Percentiles rank a stretch among this genome's conserved stretches.
phyloP scores from a whole-genome alignment of 768 basidiomycete genomes.

The Mrakia blollopis region DNA sequence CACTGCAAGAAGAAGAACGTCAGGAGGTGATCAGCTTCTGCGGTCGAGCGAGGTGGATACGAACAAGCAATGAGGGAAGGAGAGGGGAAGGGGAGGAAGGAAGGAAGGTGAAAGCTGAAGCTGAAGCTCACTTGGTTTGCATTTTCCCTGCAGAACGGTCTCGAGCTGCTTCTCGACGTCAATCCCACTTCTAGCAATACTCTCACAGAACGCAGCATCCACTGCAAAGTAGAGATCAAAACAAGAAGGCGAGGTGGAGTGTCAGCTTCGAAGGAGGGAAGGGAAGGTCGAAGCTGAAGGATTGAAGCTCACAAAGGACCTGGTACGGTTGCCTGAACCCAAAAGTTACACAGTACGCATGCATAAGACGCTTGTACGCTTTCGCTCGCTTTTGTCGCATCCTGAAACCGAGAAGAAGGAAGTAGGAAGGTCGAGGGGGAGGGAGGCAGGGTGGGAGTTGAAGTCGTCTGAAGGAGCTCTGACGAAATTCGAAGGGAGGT shows the following conservation, averaged over 20 bases:
- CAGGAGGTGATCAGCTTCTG: neutral
- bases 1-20: slow-evolving; percentile 55
- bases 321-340: slow-evolving; percentile 69
- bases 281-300: slow-evolving; percentile 2
- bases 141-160: slow-evolving; percentile 73
- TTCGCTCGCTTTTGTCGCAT: slow-evolving; percentile 98
- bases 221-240: slow-evolving; percentile 47
- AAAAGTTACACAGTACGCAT: slow-evolving; percentile 42
- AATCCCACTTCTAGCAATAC: slow-evolving; percentile 61
- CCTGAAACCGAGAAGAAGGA: neutral
- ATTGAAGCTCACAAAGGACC: slow-evolving; percentile 60
- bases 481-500: too few relatives aligned
- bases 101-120: slow-evolving; percentile 36
- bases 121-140: slow-evolving; percentile 94
- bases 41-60: slow-evolving; percentile 48
- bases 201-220: slow-evolving; percentile 76
- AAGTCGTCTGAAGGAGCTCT: neutral
- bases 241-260: neutral
- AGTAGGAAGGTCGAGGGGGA: too few relatives aligned
- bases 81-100: neutral
- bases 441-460: neutral
- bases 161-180: slow-evolving; percentile 71
- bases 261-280: neutral
- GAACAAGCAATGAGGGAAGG: slow-evolving; percentile 40
- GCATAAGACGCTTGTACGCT: slow-evolving; percentile 88